Evolutionary conservation across 1,139 yeast species (phyloP).

Genomic region (Kluyveromyces sp.): DNA sequence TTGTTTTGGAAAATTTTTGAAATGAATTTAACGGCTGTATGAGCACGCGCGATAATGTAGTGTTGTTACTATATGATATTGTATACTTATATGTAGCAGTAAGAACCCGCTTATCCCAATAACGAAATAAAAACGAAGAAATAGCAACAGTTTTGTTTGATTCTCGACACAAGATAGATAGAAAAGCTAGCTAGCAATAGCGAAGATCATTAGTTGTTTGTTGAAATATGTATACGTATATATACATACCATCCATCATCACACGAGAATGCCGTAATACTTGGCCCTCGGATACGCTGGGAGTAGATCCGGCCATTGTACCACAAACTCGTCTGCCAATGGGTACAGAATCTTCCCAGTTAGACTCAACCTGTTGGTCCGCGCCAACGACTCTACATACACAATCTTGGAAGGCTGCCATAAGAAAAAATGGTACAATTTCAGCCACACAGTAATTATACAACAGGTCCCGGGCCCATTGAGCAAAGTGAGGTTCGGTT

Average conservation of each 20-base stretch:
- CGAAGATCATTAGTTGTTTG: too few relatives aligned
- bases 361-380: constrained; percentile 68
- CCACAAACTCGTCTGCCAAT: constrained; percentile 67
- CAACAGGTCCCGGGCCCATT: constrained; percentile 92
- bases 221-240: too few relatives aligned
- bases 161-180: too few relatives aligned
- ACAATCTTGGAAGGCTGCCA: constrained; percentile 53
- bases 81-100: too few relatives aligned
- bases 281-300: constrained; percentile 54
- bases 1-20: too few relatives aligned
- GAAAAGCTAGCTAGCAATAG: too few relatives aligned
- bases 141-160: too few relatives aligned
- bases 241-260: not conserved
- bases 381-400: constrained; percentile 82
- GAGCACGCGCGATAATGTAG: too few relatives aligned
- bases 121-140: too few relatives aligned
- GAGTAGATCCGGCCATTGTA: constrained; percentile 78
- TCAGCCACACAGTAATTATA: constrained; percentile 59
- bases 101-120: too few relatives aligned
- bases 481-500: constrained; percentile 40
- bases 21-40: too few relatives aligned
- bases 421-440: constrained; percentile 41
- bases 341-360: constrained; percentile 68
- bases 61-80: too few relatives aligned
- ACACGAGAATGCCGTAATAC: constrained; percentile 66